Conservation (phyloP, 305 asterid genomes). For the Fraxinus latifolia region DNA sequence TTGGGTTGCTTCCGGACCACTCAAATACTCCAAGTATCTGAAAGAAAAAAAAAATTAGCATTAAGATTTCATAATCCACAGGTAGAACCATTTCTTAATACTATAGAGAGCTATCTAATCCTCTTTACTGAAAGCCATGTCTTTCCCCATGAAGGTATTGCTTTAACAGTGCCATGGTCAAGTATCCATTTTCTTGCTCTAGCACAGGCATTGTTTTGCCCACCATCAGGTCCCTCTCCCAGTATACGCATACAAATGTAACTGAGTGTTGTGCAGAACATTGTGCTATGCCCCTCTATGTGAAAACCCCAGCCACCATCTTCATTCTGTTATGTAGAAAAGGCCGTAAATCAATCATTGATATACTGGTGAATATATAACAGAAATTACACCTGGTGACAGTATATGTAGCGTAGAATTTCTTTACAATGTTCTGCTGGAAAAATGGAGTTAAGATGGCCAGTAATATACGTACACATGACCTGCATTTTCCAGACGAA, state of each 20-base stretch:
- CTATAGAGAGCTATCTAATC: neutral
- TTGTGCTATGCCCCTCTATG: conserved; percentile 32
- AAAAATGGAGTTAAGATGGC: conserved; percentile 12
- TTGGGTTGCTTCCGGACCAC: conserved; percentile 35
- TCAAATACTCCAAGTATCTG: conserved; percentile 34
- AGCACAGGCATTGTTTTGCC: conserved; percentile 52
- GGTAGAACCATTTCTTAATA: neutral
- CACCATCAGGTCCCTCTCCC: conserved; percentile 23
- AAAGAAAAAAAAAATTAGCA: neutral
- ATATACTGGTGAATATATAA: neutral
- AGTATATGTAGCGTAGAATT: conserved; percentile 21
- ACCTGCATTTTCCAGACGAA: conserved; percentile 4
- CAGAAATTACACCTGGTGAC: conserved; percentile 22
- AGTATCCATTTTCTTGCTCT: conserved; percentile 83
- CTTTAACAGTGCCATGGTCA: conserved; percentile 69
- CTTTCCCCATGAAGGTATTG: conserved; percentile 94
- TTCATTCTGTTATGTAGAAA: conserved; percentile 20
- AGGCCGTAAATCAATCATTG: neutral
- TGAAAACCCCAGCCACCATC: conserved; percentile 40
- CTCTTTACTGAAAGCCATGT: conserved; percentile 74
- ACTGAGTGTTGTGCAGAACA: conserved; percentile 26
- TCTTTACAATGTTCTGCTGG: conserved; percentile 20
- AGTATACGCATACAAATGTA: conserved; percentile 21
- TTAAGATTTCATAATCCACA: neutral
- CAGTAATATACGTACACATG: conserved; percentile 18